These are phyloP conservation scores for Schizonepeta tenuifolia DNA, from an alignment of 257 asterid genomes.

Conservation along the genomic window DNA sequence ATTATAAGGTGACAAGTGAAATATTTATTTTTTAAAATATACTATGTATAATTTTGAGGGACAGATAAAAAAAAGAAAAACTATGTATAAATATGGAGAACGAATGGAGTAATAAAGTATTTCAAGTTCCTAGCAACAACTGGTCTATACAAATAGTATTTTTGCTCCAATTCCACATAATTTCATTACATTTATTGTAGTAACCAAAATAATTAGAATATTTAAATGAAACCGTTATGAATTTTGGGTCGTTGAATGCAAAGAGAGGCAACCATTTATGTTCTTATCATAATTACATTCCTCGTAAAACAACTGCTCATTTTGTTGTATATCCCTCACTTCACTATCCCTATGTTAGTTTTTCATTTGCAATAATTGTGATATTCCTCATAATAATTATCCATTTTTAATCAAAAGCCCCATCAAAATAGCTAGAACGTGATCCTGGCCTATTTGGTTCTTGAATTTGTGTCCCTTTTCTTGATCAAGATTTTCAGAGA, in stretches of 20 bases:
- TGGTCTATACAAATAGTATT: too few relatives aligned
- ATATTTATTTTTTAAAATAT: too few relatives aligned
- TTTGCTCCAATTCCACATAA: too few relatives aligned
- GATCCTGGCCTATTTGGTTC: neutral
- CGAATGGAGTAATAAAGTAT: too few relatives aligned
- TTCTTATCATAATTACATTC: constrained; percentile 3
- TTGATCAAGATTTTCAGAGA: constrained; percentile 28
- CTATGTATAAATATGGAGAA: too few relatives aligned
- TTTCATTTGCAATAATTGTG: neutral
- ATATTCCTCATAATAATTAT: neutral
- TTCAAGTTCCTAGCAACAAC: too few relatives aligned
- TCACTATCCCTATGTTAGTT: neutral
- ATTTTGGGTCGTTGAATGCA: constrained; percentile 31
- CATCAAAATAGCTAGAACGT: neutral
- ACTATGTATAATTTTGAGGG: too few relatives aligned
- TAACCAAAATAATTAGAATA: constrained; percentile 14
- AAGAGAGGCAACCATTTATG: constrained; percentile 27
- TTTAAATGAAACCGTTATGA: constrained; percentile 40
- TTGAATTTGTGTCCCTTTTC: constrained; percentile 31
- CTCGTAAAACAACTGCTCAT: neutral
- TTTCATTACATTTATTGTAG: neutral
- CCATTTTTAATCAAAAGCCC: neutral
- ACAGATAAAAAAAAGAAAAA: too few relatives aligned
- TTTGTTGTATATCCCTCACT: neutral
- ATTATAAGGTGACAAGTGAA: too few relatives aligned